Percentiles rank a stretch among this genome's conserved stretches.
Evolutionary conservation across 768 basidiomycete genomes (phyloP).

Genomic region (Hygrocybe coccinea): DNA sequence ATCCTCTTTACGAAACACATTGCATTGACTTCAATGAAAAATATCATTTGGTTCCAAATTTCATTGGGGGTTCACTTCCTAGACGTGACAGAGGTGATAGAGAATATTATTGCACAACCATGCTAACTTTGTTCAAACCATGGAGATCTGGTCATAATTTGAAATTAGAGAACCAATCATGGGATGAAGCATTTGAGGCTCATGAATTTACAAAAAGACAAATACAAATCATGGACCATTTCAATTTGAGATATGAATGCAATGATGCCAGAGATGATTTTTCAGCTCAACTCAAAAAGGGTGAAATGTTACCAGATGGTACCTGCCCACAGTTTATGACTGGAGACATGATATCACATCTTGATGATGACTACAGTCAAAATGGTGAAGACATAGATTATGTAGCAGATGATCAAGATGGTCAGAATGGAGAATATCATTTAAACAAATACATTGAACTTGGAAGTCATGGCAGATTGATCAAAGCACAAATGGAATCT

Average conservation of each 20-base stretch:
- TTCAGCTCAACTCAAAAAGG: constrained; percentile 6
- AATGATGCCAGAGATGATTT: constrained; percentile 23
- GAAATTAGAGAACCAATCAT: constrained; percentile 15
- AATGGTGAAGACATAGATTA: neutral
- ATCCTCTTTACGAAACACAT: constrained; percentile 5
- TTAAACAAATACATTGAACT: neutral
- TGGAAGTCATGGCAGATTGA: neutral
- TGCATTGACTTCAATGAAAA: neutral
- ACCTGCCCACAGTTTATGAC: neutral
- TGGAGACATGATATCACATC: neutral
- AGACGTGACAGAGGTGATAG: constrained; percentile 27
- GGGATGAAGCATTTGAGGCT: constrained; percentile 23
- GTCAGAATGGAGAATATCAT: neutral
- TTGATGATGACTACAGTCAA: neutral
- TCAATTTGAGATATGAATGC: constrained; percentile 35
- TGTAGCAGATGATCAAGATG: neutral
- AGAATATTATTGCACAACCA: constrained; percentile 28
- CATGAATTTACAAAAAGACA: constrained; percentile 14
- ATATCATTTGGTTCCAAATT: constrained; percentile 21
- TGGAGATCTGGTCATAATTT: constrained; percentile 27
- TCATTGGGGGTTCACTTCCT: constrained; percentile 28
- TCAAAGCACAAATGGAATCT: neutral
- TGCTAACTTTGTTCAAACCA: constrained; percentile 30
- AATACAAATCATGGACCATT: constrained; percentile 23
- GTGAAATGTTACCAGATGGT: neutral